Conservation (phyloP, 352 stramenopile species). For the Phytopythium litorale region DNA sequence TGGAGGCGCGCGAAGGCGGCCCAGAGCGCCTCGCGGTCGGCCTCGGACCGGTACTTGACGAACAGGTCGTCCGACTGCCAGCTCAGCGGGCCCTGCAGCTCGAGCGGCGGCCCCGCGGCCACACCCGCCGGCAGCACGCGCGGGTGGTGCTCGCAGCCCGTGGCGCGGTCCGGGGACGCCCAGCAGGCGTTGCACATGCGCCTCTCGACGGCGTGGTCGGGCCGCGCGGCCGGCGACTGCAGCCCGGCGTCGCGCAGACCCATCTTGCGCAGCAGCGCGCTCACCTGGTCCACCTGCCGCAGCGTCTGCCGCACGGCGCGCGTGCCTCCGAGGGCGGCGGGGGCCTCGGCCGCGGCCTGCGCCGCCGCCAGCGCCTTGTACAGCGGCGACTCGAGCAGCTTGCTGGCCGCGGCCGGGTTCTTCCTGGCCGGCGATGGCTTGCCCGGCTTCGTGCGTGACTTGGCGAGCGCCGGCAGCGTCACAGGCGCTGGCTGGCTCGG, state of each 20-base stretch:
- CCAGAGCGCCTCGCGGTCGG: constrained; percentile 65
- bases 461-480: constrained; percentile 35
- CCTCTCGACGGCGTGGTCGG: constrained; percentile 68
- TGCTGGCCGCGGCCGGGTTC: constrained; percentile 25
- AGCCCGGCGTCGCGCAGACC: constrained; percentile 41
- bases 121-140: constrained; percentile 21
- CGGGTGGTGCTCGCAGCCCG: constrained; percentile 58
- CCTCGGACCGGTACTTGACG: constrained; percentile 74
- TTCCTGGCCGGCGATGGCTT: constrained; percentile 18
- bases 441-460: constrained; percentile 1
- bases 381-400: constrained; percentile 66
- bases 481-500: neutral
- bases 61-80: constrained; percentile 82
- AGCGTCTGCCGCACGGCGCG: constrained; percentile 48
- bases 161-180: constrained; percentile 50
- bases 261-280: constrained; percentile 63
- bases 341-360: constrained; percentile 27
- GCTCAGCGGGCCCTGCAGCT: constrained; percentile 72
- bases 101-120: constrained; percentile 26
- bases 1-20: constrained; percentile 31
- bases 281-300: constrained; percentile 70
- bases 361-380: constrained; percentile 70
- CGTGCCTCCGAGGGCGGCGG: constrained; percentile 12
- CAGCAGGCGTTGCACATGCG: constrained; percentile 84
- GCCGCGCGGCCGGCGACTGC: constrained; percentile 25